A percentile compares a stretch with the other conserved stretches of the same genome.
phyloP scores from a whole-genome alignment of 2,329 filamentous ascomycete species.

The Botryosphaeria agaves region DNA sequence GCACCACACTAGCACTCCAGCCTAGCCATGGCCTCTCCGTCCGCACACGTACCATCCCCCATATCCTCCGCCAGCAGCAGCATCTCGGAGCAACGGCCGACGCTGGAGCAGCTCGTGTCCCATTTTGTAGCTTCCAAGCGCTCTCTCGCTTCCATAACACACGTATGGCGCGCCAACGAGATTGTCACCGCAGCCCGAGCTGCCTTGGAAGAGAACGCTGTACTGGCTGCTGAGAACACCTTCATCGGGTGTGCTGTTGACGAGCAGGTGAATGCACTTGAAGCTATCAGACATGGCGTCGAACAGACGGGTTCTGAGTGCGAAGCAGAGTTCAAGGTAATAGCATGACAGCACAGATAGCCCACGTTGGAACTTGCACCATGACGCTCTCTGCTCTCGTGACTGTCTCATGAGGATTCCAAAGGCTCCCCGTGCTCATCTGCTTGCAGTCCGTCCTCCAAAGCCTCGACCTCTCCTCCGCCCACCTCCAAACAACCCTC shows the following conservation, averaged over 20 bases:
- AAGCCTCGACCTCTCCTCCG: conserved; percentile 49
- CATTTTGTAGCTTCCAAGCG: conserved; percentile 78
- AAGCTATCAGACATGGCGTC: conserved; percentile 25
- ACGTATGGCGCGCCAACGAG: conserved; percentile 74
- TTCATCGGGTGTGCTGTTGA: conserved; percentile 24
- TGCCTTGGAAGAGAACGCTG: conserved; percentile 61
- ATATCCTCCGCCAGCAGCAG: conserved; percentile 18
- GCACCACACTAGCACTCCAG: no score
- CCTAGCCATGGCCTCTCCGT: conserved; percentile 7
- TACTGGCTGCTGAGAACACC: conserved; percentile 39
- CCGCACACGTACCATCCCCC: conserved; percentile 15
- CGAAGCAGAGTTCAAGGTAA: conserved; percentile 25
- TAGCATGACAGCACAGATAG: conserved; percentile 3
- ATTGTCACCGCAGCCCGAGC: conserved; percentile 60
- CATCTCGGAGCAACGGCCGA: conserved; percentile 18
- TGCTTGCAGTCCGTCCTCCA: conserved; percentile 33
- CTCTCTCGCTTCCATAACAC: conserved; percentile 65
- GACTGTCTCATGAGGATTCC: background rate
- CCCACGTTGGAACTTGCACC: background rate
- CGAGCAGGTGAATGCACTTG: conserved; percentile 25
- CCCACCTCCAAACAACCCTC: conserved; percentile 48
- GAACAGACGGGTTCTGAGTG: conserved; percentile 23
- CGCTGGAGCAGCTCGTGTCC: conserved; percentile 61
- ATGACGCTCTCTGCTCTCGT: background rate
- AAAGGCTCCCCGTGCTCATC: no score